phyloP scores from a whole-genome alignment of 73 alveolate genomes.

The Effrenium voratum region DNA sequence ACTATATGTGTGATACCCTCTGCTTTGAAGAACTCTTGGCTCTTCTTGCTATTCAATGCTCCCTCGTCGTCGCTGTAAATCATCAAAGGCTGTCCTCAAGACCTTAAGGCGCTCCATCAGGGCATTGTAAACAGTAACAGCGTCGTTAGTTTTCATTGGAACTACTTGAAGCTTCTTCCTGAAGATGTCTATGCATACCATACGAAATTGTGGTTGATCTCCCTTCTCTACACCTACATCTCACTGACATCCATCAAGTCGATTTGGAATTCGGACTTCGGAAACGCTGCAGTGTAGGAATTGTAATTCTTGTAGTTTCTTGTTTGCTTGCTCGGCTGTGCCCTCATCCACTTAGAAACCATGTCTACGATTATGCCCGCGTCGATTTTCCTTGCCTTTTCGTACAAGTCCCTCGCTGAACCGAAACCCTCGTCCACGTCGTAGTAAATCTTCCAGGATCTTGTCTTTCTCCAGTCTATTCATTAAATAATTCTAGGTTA shows the following conservation, averaged over 20 bases:
- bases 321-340: background rate
- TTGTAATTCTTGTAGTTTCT: slow-evolving; percentile 25
- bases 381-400: background rate
- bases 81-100: background rate
- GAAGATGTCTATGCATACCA: background rate
- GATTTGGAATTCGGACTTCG: background rate
- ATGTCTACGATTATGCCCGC: background rate
- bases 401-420: background rate
- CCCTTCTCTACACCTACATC: background rate
- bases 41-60: slow-evolving; percentile 12
- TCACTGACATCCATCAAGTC: background rate
- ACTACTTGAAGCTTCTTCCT: background rate
- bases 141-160: background rate
- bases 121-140: background rate
- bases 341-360: background rate
- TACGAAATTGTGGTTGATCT: background rate
- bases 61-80: background rate
- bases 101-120: slow-evolving; percentile 1
- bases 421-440: slow-evolving; percentile 20
- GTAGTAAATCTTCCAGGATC: background rate
- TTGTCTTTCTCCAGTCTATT: background rate
- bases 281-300: background rate
- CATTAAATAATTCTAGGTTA: background rate
- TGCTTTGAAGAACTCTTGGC: background rate
- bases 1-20: background rate